Evolutionary conservation across 2,329 filamentous ascomycete genomes (phyloP).

Genomic region (Fusarium xyrophilum): DNA sequence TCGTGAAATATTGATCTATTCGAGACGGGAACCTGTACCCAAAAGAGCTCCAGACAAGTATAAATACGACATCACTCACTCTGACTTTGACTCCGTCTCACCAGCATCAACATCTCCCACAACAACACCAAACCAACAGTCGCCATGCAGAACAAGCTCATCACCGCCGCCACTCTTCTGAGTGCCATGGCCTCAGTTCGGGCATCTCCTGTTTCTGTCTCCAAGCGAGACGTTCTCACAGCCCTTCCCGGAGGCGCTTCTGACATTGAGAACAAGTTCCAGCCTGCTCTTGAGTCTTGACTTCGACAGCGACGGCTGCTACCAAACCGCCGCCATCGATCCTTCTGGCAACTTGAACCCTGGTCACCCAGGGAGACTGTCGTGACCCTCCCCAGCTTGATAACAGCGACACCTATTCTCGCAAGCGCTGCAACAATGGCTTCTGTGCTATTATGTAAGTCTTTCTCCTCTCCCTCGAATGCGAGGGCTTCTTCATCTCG

Average conservation of each 20-base stretch:
- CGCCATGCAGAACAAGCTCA: slow-evolving; percentile 28
- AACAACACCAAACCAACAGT: background rate
- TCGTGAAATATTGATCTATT: background rate
- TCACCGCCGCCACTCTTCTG: slow-evolving; percentile 24
- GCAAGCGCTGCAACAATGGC: slow-evolving; percentile 46
- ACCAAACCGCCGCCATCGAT: slow-evolving; percentile 56
- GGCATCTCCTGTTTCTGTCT: slow-evolving; percentile 19
- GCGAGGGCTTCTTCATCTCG: rapidly evolving
- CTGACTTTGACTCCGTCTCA: background rate
- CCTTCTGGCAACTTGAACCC: slow-evolving; percentile 45
- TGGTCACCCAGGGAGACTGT: slow-evolving; percentile 41
- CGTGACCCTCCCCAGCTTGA: slow-evolving; percentile 43
- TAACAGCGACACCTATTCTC: slow-evolving; percentile 45
- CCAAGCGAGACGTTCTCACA: slow-evolving; percentile 39
- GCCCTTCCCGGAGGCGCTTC: slow-evolving; percentile 46
- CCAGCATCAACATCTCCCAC: background rate
- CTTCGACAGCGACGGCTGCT: slow-evolving; percentile 52
- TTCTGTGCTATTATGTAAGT: slow-evolving; percentile 44
- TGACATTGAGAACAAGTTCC: slow-evolving; percentile 45
- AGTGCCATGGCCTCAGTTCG: slow-evolving; percentile 28
- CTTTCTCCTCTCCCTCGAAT: rapidly evolving
- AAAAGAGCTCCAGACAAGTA: background rate
- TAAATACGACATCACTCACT: background rate
- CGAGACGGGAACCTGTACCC: background rate
- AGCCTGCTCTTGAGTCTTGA: slow-evolving; percentile 50